A percentile compares a stretch with the other conserved stretches of the same genome.
Evolutionary conservation across 768 basidiomycete species (phyloP).

Genomic region (Lactifluus volemus): DNA sequence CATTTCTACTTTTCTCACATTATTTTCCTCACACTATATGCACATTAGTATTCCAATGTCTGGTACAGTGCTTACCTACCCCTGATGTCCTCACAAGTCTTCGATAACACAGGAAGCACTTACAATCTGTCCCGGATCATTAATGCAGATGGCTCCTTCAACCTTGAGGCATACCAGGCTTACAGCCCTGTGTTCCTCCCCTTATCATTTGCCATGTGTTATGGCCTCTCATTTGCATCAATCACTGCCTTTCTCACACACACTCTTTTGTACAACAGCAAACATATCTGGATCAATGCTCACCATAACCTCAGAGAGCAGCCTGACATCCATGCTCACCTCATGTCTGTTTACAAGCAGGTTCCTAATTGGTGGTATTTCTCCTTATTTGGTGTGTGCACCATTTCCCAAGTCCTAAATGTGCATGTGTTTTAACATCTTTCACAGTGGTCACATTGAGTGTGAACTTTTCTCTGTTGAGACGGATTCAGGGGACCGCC

Average conservation of each 20-base stretch:
- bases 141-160: constrained; percentile 45
- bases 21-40: constrained; percentile 25
- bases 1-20: neutral
- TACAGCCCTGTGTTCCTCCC: constrained; percentile 61
- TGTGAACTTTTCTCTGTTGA: too few relatives aligned
- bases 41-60: constrained; percentile 36
- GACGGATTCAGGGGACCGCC: too few relatives aligned
- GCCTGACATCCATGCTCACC: constrained; percentile 74
- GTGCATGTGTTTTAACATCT: constrained; percentile 38
- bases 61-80: constrained; percentile 30
- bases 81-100: constrained; percentile 25
- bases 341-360: constrained; percentile 71
- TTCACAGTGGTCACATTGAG: constrained; percentile 47
- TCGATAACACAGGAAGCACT: constrained; percentile 65
- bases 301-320: constrained; percentile 68
- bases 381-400: too few relatives aligned
- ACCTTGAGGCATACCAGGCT: constrained; percentile 41
- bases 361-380: constrained; percentile 67
- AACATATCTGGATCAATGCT: constrained; percentile 67
- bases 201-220: constrained; percentile 66
- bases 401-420: constrained; percentile 22
- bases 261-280: constrained; percentile 63
- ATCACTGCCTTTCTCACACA: constrained; percentile 71
- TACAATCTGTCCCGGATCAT: constrained; percentile 57
- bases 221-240: constrained; percentile 73